phyloP scores from a whole-genome alignment of 768 basidiomycete genomes.

The Amanita subjunquillea region DNA sequence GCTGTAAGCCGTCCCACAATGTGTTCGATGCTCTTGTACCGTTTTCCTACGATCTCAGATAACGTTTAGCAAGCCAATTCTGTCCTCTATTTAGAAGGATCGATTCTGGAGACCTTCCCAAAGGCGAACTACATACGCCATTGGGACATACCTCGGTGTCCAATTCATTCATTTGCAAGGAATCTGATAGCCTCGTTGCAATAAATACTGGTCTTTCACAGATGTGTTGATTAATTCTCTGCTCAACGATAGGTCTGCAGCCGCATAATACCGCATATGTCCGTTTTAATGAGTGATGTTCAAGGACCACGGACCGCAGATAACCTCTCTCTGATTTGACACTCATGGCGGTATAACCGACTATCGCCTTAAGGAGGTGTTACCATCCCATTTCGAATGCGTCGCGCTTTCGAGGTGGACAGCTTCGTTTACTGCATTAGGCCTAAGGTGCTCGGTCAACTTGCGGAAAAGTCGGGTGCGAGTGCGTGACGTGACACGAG shows the following conservation, averaged over 20 bases:
- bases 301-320: too few species aligned
- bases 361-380: neutral
- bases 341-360: neutral
- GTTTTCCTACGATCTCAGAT: too few species aligned
- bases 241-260: neutral
- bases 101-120: too few species aligned
- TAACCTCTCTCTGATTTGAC: neutral
- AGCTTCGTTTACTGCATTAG: neutral
- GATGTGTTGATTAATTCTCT: neutral
- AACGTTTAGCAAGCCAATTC: neutral
- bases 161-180: too few species aligned
- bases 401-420: neutral
- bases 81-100: neutral
- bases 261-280: neutral
- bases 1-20: neutral
- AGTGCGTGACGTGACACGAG: conserved; percentile 3
- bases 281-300: neutral
- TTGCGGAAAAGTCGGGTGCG: neutral
- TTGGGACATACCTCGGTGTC: too few species aligned
- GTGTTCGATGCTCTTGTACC: neutral
- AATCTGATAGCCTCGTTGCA: neutral
- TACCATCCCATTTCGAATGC: neutral
- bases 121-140: too few species aligned
- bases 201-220: neutral
- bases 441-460: neutral